Evolutionary conservation across 495 filamentous ascomycete species (phyloP), one percentile per base, ranked within the genome.

Genomic region (Penicillium bialowiezense): DNA sequence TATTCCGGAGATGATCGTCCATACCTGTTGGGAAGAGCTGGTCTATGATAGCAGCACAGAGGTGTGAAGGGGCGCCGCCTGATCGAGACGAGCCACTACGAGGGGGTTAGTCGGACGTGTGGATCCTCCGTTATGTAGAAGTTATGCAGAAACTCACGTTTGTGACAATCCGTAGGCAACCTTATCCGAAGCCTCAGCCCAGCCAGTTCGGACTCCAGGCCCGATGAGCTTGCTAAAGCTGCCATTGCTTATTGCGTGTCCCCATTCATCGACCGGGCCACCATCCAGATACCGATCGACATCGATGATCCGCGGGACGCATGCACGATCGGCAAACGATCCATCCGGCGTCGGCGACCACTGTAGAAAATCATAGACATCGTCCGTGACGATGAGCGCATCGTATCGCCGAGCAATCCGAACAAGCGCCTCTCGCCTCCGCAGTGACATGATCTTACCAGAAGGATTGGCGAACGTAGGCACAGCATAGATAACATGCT

Each of bases 361-460:
- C 60, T 88, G 86, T 0, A 96, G 73, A 50, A 89, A 83, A 63
- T 96, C 91, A 51, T 97, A 97, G 1, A 97, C 89, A 64, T 96
- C 91, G 67, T 96, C 91, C 10, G 77, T 78, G n/a, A 96, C 76
- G 38, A 95, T 65, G 5, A 95, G 69, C 3, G 88, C 88, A 58
- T 96, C 84, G 60, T 83, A 80, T 24, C 81, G 65, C 10, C 90
- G 76, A 2, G 90, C 91, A 4, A 92, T 56, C 6, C 69, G 62
- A 5, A 95, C 80, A 1, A 95, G 73, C 12, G 62, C 63, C 49
- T 81, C 63, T 0, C 91, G 76, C 6, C 82, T 77, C 17, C 65
- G 58, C 19, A 86, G 65, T 1, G 82, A 77, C 81, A 89, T 87
- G 1, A 86, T 89, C 51, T 82, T 83, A 4, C 80, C 84, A 0